Percentiles rank a stretch among this genome's conserved stretches.
These are phyloP conservation scores for Dimocarpus longan DNA, from an alignment of 345 rosid genomes.

Conservation along the genomic window DNA sequence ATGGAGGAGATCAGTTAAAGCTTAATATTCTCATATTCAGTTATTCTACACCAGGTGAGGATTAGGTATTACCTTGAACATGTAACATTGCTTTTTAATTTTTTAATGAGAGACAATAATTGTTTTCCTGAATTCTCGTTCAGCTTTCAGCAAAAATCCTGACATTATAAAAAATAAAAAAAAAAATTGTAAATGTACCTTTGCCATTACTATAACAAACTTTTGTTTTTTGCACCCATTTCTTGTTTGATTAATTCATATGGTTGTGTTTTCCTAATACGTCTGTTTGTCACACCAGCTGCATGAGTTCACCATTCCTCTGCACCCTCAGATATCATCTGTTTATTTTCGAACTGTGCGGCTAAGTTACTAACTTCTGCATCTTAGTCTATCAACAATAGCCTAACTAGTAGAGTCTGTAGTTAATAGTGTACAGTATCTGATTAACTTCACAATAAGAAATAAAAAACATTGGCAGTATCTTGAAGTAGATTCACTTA, in stretches of 20 bases:
- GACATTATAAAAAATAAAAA: not conserved
- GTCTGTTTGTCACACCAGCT: not conserved
- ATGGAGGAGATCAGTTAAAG: constrained; percentile 28
- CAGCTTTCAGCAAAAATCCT: not conserved
- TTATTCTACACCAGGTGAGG: constrained; percentile 25
- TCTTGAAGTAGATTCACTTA: not conserved
- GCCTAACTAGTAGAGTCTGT: not conserved
- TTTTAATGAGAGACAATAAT: not conserved
- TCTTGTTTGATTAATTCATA: not conserved
- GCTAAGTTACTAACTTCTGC: not conserved
- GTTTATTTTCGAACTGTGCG: not conserved
- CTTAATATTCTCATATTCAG: not conserved
- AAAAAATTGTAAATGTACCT: not conserved
- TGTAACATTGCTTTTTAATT: constrained; percentile 2
- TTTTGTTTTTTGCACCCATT: not conserved
- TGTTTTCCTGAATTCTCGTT: not conserved
- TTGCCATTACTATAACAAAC: not conserved
- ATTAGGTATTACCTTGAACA: constrained; percentile 1
- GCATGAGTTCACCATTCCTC: not conserved
- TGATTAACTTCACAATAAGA: not conserved
- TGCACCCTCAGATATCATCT: not conserved
- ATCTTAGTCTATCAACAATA: not conserved
- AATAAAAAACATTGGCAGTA: not conserved
- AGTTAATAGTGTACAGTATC: not conserved
- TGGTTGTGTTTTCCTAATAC: not conserved